Base-by-base conservation (phyloP, 495 filamentous ascomycete species). In the Penicillium bialowiezense region DNA sequence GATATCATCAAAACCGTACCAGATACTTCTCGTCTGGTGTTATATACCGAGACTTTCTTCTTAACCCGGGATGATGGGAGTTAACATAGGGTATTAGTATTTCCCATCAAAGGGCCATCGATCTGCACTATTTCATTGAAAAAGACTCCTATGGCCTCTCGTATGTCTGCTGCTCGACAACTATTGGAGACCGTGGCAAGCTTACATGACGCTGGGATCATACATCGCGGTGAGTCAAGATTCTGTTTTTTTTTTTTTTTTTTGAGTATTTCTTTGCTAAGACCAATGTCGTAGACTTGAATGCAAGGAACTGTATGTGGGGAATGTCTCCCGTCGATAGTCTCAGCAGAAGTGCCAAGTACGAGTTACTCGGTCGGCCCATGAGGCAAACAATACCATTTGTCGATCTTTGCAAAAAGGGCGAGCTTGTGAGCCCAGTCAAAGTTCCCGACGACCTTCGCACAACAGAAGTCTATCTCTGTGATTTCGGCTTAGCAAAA, bases 401-500 rank as follows among this genome's bases (percentile, higher is more conserved):
- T 37, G 42, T 48, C 28, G 40, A 57, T 32, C 47, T 59, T 7
- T 50, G 33, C 51, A 53, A 50, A 44, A 41, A 42, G 33, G 41
- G 53, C 32, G 55, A 59, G 47, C 58, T 59, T 20, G 55, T 62
- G 10, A 50, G 43, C 41, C 41, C 55, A 39, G 18, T 52, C 12
- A 26, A 46, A 13, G 7, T 55, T 28, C 53, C 55, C 9, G 0
- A 28, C 15, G 42, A 52, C 41, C 40, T 60, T 44, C 39, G 49
- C 31, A 55, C 65, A 2, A 59, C 72, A 7, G 70, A 75, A 36
- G 77, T 80, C 44, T 82, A 80, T 60, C 54, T 83, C 50, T 71
- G 71, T 20, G 60, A 75, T 32, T 74, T 84, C 50, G 80, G 82
- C 20, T 58, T 83, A 45, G 52, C 59, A 17, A 58, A 58, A 31